Percentiles rank a stretch among this genome's conserved stretches.
phyloP scores from a whole-genome alignment of 805 yeast species.

The Blastobotrys parvus region DNA sequence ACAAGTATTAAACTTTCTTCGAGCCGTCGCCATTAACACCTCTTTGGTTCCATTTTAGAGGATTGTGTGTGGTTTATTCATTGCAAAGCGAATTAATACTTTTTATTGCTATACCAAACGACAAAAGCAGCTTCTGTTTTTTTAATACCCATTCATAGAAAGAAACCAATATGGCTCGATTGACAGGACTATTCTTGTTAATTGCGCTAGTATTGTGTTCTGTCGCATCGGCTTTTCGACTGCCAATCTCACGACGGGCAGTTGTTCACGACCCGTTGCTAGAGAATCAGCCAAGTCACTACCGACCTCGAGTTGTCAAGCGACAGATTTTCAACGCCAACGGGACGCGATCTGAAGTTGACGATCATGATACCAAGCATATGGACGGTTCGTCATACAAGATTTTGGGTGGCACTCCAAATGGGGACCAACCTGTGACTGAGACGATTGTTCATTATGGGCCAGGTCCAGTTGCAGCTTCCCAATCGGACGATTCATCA shows the following conservation, averaged over 20 bases:
- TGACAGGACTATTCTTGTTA: background rate
- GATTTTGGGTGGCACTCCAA: too few relatives aligned
- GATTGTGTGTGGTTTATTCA: too few relatives aligned
- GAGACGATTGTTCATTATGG: too few relatives aligned
- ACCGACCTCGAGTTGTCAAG: constrained; percentile 10
- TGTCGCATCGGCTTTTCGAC: background rate
- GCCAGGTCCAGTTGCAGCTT: too few relatives aligned
- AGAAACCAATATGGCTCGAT: background rate
- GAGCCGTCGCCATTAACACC: too few relatives aligned
- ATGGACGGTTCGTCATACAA: background rate
- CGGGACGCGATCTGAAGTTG: constrained; percentile 3
- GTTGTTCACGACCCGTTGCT: background rate
- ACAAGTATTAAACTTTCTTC: too few relatives aligned
- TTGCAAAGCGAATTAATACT: too few relatives aligned
- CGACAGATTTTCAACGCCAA: constrained; percentile 16
- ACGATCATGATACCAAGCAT: background rate
- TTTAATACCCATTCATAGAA: background rate
- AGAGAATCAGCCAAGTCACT: constrained; percentile 13
- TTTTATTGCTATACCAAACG: too few relatives aligned
- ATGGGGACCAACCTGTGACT: too few relatives aligned
- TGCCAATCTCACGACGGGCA: background rate
- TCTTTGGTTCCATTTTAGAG: too few relatives aligned
- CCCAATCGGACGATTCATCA: background rate
- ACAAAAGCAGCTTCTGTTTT: too few relatives aligned
- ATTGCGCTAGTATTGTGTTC: background rate